A percentile compares a stretch with the other conserved stretches of the same genome.
These are phyloP conservation scores for Nepenthes gracilis DNA, from an alignment of 148 eudicot species.

Conservation along the genomic window DNA sequence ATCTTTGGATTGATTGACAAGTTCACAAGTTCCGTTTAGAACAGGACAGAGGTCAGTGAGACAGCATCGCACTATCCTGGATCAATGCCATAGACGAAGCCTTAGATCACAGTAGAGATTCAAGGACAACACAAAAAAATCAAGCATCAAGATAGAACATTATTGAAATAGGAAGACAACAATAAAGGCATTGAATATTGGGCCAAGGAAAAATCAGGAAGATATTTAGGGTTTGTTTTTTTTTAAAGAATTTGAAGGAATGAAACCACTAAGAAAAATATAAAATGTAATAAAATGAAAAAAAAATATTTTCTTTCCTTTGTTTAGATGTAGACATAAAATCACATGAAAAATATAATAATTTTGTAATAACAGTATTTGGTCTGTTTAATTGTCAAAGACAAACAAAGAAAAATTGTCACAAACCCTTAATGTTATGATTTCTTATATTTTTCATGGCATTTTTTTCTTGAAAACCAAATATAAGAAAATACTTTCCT, in stretches of 20 bases:
- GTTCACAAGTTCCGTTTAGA: constrained; percentile 24
- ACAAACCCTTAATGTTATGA: no score
- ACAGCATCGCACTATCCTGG: constrained; percentile 59
- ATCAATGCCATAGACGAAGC: constrained; percentile 3
- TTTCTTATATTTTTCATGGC: no score
- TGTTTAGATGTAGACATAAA: no score
- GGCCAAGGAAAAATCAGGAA: background rate
- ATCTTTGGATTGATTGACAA: constrained; percentile 20
- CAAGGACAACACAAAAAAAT: background rate
- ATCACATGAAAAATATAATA: no score
- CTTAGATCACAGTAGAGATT: background rate
- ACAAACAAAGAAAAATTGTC: no score
- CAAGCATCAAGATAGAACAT: background rate
- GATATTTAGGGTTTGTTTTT: no score
- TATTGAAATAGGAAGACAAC: background rate
- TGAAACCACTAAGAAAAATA: constrained; percentile 1
- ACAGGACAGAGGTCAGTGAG: constrained; percentile 37
- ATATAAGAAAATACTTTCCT: no score
- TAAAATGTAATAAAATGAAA: background rate
- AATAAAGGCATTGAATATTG: background rate
- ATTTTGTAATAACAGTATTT: no score
- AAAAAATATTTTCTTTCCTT: no score
- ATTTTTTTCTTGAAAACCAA: no score
- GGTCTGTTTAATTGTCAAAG: no score
- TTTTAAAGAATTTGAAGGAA: no score